These are phyloP conservation scores for Jatropha podagrica DNA, from an alignment of 441 rosid genomes.

Conservation along the genomic window DNA sequence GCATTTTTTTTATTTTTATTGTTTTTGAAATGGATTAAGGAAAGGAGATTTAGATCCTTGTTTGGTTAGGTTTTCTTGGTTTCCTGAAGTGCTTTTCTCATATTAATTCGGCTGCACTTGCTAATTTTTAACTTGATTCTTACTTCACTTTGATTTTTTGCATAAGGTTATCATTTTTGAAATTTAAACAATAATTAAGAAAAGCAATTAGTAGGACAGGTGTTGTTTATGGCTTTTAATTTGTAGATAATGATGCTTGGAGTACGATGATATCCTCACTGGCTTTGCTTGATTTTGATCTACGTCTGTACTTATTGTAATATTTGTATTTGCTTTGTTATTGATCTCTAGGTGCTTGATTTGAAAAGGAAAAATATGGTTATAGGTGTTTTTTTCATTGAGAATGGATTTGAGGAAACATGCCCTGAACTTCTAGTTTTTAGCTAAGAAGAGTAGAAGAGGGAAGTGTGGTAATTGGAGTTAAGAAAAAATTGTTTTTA, in stretches of 20 bases:
- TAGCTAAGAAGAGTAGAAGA: not conserved
- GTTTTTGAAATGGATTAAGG: not conserved
- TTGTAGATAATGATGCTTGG: not conserved
- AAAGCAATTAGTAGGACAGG: not conserved
- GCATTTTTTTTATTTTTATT: not conserved
- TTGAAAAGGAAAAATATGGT: not conserved
- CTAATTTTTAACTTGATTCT: not conserved
- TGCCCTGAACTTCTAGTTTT: not conserved
- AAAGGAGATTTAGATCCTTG: slow-evolving; percentile 9
- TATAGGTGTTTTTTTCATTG: not conserved
- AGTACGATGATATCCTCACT: not conserved
- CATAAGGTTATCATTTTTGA: not conserved
- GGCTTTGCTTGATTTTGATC: slow-evolving; percentile 4
- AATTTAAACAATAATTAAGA: not conserved
- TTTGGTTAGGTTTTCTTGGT: not conserved
- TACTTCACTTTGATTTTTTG: not conserved
- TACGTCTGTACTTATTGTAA: not conserved
- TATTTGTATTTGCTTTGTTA: not conserved
- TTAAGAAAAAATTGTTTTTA: not conserved
- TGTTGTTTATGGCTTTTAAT: not conserved
- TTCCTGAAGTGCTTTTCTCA: not conserved
- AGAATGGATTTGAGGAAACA: not conserved
- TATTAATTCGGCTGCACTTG: not conserved
- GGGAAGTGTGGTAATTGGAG: not conserved
- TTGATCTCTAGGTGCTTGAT: not conserved